Base-by-base conservation (phyloP, 805 yeast species). In the Kodamaea kaohsiungensis region DNA sequence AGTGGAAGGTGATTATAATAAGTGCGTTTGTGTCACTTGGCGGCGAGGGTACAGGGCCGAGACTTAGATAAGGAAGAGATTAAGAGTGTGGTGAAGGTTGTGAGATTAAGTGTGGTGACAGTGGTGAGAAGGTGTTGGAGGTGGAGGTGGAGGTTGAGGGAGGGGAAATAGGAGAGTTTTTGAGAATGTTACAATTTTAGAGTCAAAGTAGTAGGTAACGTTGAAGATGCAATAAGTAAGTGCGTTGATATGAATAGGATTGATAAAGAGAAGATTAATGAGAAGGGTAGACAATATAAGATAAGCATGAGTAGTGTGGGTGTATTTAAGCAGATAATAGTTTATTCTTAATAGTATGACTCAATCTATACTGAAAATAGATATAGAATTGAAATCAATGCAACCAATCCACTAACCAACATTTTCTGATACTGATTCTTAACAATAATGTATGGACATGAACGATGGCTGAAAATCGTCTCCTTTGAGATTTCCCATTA, bases 341-440 rank as follows among this genome's bases (percentile, higher is more conserved):
- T n/a, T n/a, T n/a, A n/a, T n/a, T n/a, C n/a, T n/a, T n/a, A n/a
- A n/a, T n/a, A n/a, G n/a, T 22, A 22, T 22, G 25, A 22, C 25
- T 22, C 25, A 22, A 13, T 35, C 8, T n/a, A n/a, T n/a, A n/a
- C n/a, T 35, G 13, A 35, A 4, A 35, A 3, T 17, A 17, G 48
- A 64, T 25, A 60, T 63, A 25, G 52, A 54, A 15, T 35, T 15
- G 39, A 35, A 4, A 22, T 22, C 25, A 22, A 22, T 22, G 25
- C 6, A 22, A 6, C 25, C 35, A 30, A 30, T 12, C 13, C 35
- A 30, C 33, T 27, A 6, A 46, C 18, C 43, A 35, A 35, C 49
- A 22, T 22, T 22, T 22, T 22, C 25, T 6, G 25, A 22, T 22
- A 3, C 25, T 22, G 25, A 22, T 22, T 22, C 25, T 22, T 22